Percentiles rank a stretch among this genome's conserved stretches.
Evolutionary conservation across 768 basidiomycete species (phyloP).

Genomic region (Basidioascus undulatus): DNA sequence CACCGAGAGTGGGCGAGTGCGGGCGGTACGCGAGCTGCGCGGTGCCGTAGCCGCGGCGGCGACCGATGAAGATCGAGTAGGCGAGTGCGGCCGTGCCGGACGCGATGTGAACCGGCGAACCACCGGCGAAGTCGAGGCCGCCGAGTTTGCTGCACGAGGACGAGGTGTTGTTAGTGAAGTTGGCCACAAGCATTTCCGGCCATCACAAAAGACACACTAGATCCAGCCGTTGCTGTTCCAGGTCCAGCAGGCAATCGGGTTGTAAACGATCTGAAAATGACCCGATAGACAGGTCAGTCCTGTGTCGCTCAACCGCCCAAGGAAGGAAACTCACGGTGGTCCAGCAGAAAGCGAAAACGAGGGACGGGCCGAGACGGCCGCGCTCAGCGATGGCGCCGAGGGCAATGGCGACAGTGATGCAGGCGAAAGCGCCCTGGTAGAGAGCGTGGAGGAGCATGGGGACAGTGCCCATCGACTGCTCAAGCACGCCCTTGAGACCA

Average conservation of each 20-base stretch:
- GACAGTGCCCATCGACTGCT: no score
- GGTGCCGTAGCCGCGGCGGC: slow-evolving; percentile 33
- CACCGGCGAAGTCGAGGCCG: slow-evolving; percentile 72
- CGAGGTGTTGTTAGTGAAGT: not conserved
- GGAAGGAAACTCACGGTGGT: slow-evolving; percentile 11
- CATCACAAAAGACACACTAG: slow-evolving; percentile 8
- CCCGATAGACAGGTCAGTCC: not conserved
- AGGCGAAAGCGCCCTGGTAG: no score
- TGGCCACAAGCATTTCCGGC: not conserved
- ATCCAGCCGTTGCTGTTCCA: slow-evolving; percentile 72
- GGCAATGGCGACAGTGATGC: slow-evolving; percentile 40
- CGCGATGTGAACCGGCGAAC: slow-evolving; percentile 69
- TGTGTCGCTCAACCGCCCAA: not conserved
- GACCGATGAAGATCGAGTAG: slow-evolving; percentile 65
- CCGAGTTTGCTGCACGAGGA: no score
- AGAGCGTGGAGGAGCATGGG: no score
- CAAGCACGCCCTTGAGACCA: no score
- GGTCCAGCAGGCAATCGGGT: slow-evolving; percentile 21
- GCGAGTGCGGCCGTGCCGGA: slow-evolving; percentile 67
- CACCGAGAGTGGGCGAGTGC: no score
- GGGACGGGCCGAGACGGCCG: slow-evolving; percentile 18
- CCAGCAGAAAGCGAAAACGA: slow-evolving; percentile 22
- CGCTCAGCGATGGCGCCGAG: slow-evolving; percentile 22
- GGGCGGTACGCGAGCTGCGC: slow-evolving; percentile 14
- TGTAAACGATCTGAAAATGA: slow-evolving; percentile 20